These are phyloP conservation scores for Penicillium psychrofluorescens DNA, from an alignment of 495 filamentous ascomycete species.

Conservation along the genomic window DNA sequence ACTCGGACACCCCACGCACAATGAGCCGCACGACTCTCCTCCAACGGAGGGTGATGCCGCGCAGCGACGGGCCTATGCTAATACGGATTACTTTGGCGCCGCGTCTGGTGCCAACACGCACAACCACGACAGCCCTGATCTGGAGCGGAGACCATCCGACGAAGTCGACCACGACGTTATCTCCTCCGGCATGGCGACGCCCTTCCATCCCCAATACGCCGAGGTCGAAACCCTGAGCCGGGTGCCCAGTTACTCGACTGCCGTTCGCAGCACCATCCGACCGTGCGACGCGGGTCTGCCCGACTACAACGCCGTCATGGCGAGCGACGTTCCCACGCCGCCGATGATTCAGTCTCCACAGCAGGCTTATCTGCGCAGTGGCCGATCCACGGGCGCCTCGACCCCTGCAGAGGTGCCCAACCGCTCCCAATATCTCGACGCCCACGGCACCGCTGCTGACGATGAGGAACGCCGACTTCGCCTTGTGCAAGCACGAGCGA, in stretches of 20 bases:
- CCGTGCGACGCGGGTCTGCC: slow-evolving; percentile 42
- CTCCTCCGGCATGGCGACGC: slow-evolving; percentile 46
- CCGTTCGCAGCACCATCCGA: slow-evolving; percentile 53
- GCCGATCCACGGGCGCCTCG: slow-evolving; percentile 18
- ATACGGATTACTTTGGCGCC: slow-evolving; percentile 24
- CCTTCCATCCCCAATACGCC: slow-evolving; percentile 56
- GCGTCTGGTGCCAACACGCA: slow-evolving; percentile 30
- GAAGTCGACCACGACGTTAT: slow-evolving; percentile 43
- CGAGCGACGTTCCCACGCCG: slow-evolving; percentile 19
- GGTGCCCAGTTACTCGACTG: slow-evolving; percentile 77
- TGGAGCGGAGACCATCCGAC: slow-evolving; percentile 55
- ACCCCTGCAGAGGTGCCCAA: slow-evolving; percentile 29
- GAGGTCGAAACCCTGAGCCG: slow-evolving; percentile 60
- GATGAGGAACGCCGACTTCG: slow-evolving; percentile 35
- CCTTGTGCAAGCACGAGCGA: slow-evolving; percentile 33
- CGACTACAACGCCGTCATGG: slow-evolving; percentile 43
- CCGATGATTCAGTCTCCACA: slow-evolving; percentile 32
- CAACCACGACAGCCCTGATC: slow-evolving; percentile 26
- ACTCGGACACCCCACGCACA: slow-evolving; percentile 14
- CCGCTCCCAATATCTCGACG: slow-evolving; percentile 18
- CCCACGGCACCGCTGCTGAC: slow-evolving; percentile 21
- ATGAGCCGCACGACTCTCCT: slow-evolving; percentile 13
- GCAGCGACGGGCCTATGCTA: too few species aligned
- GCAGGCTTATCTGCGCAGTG: slow-evolving; percentile 31
- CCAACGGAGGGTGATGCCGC: neutral